Percentiles rank a stretch among this genome's conserved stretches.
phyloP scores from a whole-genome alignment of 1,284 basidiomycete genomes.

The Microbotryum violaceum region DNA sequence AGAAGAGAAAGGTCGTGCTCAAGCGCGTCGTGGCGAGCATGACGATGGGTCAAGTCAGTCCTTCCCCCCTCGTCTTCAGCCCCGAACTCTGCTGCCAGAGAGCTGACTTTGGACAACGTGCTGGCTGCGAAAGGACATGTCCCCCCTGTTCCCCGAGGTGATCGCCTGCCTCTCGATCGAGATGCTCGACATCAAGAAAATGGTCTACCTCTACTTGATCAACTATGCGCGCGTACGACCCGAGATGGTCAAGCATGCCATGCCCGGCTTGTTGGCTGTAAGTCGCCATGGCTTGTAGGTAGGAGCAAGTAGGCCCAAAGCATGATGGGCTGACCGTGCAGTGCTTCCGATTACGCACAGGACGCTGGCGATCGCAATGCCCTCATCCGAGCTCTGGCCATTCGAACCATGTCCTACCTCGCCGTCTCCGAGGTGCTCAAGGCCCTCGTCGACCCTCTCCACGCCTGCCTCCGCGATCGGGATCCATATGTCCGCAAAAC shows the following conservation, averaged over 20 bases:
- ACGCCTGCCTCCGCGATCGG: slow-evolving; percentile 77
- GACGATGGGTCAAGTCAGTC: slow-evolving; percentile 91
- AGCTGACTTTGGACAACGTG: background rate
- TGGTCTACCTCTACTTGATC: slow-evolving; percentile 81
- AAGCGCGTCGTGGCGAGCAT: slow-evolving; percentile 96
- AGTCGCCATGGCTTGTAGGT: slow-evolving; percentile 13
- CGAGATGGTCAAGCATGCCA: slow-evolving; percentile 77
- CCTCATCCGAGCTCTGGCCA: slow-evolving; percentile 81
- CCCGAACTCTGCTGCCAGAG: too few relatives aligned
- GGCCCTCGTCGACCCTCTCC: slow-evolving; percentile 71
- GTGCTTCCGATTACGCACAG: slow-evolving; percentile 43
- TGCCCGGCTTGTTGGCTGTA: slow-evolving; percentile 82
- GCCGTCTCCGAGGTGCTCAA: slow-evolving; percentile 68
- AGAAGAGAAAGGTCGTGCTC: slow-evolving; percentile 78
- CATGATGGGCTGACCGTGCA: slow-evolving; percentile 9
- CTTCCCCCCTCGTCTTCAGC: slow-evolving; percentile 42
- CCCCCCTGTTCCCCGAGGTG: slow-evolving; percentile 79
- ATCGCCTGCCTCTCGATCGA: slow-evolving; percentile 80
- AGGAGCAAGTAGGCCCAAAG: slow-evolving; percentile 8
- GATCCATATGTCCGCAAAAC: slow-evolving; percentile 97
- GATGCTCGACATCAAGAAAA: slow-evolving; percentile 96
- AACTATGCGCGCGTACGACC: slow-evolving; percentile 84
- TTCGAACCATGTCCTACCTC: slow-evolving; percentile 94
- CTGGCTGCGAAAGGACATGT: slow-evolving; percentile 57
- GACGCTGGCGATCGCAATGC: slow-evolving; percentile 89